Conservation (phyloP, 352 stramenopile genomes). For the Globisporangium spiculum region DNA sequence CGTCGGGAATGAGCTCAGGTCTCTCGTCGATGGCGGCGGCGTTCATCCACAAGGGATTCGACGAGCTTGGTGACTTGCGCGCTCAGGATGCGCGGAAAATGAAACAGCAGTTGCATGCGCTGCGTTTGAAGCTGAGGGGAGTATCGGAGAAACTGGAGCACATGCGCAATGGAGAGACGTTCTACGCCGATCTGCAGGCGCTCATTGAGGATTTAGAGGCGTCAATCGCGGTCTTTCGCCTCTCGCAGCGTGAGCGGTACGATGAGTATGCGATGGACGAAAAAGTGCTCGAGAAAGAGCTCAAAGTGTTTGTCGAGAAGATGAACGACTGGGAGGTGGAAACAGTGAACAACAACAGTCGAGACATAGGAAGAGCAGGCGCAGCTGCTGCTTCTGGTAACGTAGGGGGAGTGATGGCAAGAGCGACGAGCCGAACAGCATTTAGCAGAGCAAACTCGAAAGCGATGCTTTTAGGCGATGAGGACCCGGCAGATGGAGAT, state of each 20-base stretch:
- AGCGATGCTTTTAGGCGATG: neutral
- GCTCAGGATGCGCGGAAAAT: constrained; percentile 31
- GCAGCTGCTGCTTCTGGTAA: neutral
- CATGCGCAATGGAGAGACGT: constrained; percentile 46
- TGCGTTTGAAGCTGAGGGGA: constrained; percentile 27
- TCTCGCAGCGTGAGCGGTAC: constrained; percentile 33
- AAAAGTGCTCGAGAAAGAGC: constrained; percentile 53
- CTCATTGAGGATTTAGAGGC: constrained; percentile 53
- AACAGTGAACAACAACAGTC: neutral
- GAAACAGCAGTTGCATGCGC: constrained; percentile 29
- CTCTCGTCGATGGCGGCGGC: constrained; percentile 16
- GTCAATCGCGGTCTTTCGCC: constrained; percentile 34
- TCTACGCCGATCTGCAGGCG: constrained; percentile 47
- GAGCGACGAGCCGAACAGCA: constrained; percentile 2
- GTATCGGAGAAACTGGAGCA: constrained; percentile 42
- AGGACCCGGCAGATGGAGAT: neutral
- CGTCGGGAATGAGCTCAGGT: constrained; percentile 18
- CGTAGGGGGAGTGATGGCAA: neutral
- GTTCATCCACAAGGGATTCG: constrained; percentile 40
- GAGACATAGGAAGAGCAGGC: neutral
- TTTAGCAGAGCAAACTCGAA: constrained; percentile 1
- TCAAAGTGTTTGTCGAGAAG: constrained; percentile 38
- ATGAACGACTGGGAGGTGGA: constrained; percentile 43
- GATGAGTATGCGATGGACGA: constrained; percentile 53
- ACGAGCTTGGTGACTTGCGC: constrained; percentile 32